Conservation (phyloP, 2,329 filamentous ascomycete genomes). For the Teratosphaeria destructans region DNA sequence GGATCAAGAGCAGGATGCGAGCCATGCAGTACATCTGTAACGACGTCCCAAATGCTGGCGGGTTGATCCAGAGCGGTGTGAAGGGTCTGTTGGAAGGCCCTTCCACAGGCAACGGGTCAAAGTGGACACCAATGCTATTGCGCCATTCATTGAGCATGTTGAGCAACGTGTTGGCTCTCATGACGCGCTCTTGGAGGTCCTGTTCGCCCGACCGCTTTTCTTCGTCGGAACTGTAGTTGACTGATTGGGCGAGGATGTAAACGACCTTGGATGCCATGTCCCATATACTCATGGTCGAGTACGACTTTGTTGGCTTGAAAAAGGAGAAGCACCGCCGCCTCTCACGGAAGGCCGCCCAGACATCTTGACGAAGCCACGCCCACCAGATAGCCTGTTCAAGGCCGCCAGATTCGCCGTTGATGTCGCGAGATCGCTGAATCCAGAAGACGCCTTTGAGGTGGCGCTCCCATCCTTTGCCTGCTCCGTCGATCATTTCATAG, state of each 20-base stretch:
- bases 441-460: slow-evolving; percentile 57
- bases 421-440: slow-evolving; percentile 53
- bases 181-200: slow-evolving; percentile 32
- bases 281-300: slow-evolving; percentile 39
- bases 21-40: slow-evolving; percentile 45
- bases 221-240: slow-evolving; percentile 49
- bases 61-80: slow-evolving; percentile 43
- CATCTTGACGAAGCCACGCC: slow-evolving; percentile 56
- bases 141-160: slow-evolving; percentile 43
- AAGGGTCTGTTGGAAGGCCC: slow-evolving; percentile 36
- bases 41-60: slow-evolving; percentile 35
- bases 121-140: slow-evolving; percentile 34
- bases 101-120: slow-evolving; percentile 31
- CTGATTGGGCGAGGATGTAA: slow-evolving; percentile 46
- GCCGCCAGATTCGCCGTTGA: slow-evolving; percentile 48
- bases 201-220: slow-evolving; percentile 34
- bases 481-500: slow-evolving; percentile 56
- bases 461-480: slow-evolving; percentile 48
- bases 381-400: slow-evolving; percentile 53
- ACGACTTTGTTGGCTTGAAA: slow-evolving; percentile 44
- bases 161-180: slow-evolving; percentile 32
- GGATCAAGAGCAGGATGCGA: slow-evolving; percentile 42
- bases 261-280: slow-evolving; percentile 45
- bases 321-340: slow-evolving; percentile 46
- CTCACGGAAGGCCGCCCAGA: slow-evolving; percentile 55